Base-by-base conservation (phyloP, 805 yeast species). In the Babjeviella inositovora region DNA sequence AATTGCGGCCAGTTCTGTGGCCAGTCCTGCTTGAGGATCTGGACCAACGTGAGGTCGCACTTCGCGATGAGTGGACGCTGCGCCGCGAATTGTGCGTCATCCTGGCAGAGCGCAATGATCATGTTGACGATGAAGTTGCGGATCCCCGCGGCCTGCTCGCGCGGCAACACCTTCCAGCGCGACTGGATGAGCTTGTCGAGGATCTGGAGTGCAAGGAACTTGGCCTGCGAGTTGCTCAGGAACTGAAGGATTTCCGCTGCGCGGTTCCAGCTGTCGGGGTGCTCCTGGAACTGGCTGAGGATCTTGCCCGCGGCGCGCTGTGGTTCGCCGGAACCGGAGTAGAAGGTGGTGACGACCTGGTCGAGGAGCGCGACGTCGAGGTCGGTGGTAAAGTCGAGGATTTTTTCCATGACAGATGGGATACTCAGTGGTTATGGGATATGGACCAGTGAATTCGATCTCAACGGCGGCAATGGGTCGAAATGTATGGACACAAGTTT, bases 1-100 rank as follows among this genome's bases (percentile, higher is more conserved):
- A 90, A 90, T 38, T 75, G 79, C 11, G 97, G 97, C 99, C 99
- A 90, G 46, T 85, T 79, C 37, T 74, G 81, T 16, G 99, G 99
- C 99, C 99, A 90, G 46, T 90, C 99, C 52, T 90, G 97, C 42
- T 90, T 90, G 41, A 90, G 67, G 24, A 90, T 74, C 41, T 85
- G 92, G 17, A 90, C 98, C 39, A 90, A 58, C 9, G 97, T 87
- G 41, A 90, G 62, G 51, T 90, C 94, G 38, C 85, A 84, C 48
- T 90, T 90, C 55, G 77, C 81, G 42, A 90, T 81, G 41, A 90
- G 61, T 11, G 95, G 72, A 39, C 73, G 74, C 42, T 82, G 82
- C 19, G 63, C 50, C 23, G 60, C 62, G 41, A 85, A 82, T 15
- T 67, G 58, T 7, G 59, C 53, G 29, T 81, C 92, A 43, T 80